Conservation (phyloP, 768 basidiomycete species). For the Lactifluus subvellereus region DNA sequence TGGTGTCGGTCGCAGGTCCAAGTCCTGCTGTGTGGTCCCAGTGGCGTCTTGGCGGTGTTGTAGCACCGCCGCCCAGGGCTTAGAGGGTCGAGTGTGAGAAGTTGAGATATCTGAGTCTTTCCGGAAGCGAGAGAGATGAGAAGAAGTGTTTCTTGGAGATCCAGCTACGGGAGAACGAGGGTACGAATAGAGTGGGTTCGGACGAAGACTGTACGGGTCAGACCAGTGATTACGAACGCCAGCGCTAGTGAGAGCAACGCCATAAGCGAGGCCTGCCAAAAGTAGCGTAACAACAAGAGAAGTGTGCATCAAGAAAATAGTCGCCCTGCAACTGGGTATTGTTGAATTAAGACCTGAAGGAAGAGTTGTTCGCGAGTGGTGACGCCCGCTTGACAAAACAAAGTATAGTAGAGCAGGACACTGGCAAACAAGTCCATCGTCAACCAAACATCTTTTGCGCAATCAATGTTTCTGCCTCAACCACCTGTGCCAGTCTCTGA, state of each 20-base stretch:
- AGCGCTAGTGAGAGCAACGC: conserved; percentile 2
- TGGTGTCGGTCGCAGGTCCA: conserved; percentile 34
- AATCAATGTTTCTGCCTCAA: too few relatives aligned
- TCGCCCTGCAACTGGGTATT: conserved; percentile 16
- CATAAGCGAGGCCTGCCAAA: conserved; percentile 3
- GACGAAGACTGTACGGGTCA: conserved; percentile 23
- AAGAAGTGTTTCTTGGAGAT: background rate
- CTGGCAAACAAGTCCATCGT: too few relatives aligned
- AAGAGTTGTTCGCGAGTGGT: background rate
- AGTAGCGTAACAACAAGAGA: conserved; percentile 5
- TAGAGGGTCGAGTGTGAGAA: conserved; percentile 11
- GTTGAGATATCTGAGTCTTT: background rate
- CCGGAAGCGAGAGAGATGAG: conserved; percentile 1
- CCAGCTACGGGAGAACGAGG: conserved; percentile 3
- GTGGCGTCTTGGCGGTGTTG: background rate
- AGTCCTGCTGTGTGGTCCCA: background rate
- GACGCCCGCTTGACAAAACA: too few relatives aligned
- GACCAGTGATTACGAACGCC: conserved; percentile 18
- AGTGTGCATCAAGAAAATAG: conserved; percentile 8
- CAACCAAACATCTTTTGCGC: too few relatives aligned
- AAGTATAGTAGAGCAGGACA: too few relatives aligned
- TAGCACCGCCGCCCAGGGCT: background rate
- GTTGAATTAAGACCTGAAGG: conserved; percentile 12
- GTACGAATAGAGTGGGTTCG: conserved; percentile 17
- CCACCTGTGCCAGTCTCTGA: too few relatives aligned